Conservation (phyloP, 2,329 filamentous ascomycete genomes). For the Claviceps purpurea region DNA sequence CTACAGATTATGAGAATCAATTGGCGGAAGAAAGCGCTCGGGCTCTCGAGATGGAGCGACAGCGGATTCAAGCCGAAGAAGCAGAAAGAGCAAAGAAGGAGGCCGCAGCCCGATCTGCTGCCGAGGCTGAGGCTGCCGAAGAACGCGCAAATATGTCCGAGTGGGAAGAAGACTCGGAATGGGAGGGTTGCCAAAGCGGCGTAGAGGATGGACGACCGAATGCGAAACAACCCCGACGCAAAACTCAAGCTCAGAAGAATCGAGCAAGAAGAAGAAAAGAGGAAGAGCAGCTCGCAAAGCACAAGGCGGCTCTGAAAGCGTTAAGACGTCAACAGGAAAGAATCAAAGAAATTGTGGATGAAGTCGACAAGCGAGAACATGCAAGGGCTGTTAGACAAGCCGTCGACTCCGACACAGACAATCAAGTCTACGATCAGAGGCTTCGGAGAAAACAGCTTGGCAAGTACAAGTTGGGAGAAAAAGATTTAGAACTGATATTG, state of each 20-base stretch:
- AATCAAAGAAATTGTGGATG: constrained; percentile 57
- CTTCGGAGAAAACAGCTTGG: constrained; percentile 63
- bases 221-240: constrained; percentile 63
- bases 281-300: constrained; percentile 62
- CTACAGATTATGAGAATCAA: constrained; percentile 71
- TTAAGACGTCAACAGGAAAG: constrained; percentile 58
- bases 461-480: constrained; percentile 60
- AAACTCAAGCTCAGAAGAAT: constrained; percentile 78
- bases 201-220: constrained; percentile 50
- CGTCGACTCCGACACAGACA: constrained; percentile 33
- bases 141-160: constrained; percentile 50
- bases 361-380: constrained; percentile 44
- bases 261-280: constrained; percentile 80
- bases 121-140: constrained; percentile 61
- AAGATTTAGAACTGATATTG: constrained; percentile 67
- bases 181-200: constrained; percentile 81
- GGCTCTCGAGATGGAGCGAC: constrained; percentile 65
- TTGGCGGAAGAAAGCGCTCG: constrained; percentile 63
- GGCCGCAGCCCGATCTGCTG: constrained; percentile 54
- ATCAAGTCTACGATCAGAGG: constrained; percentile 46
- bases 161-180: constrained; percentile 81
- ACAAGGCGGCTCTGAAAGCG: constrained; percentile 62
- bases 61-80: constrained; percentile 53
- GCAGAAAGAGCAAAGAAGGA: constrained; percentile 55
- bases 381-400: constrained; percentile 28